Evolutionary conservation across 129 eudicot genomes (phyloP).

Genomic region (Logfia minima): DNA sequence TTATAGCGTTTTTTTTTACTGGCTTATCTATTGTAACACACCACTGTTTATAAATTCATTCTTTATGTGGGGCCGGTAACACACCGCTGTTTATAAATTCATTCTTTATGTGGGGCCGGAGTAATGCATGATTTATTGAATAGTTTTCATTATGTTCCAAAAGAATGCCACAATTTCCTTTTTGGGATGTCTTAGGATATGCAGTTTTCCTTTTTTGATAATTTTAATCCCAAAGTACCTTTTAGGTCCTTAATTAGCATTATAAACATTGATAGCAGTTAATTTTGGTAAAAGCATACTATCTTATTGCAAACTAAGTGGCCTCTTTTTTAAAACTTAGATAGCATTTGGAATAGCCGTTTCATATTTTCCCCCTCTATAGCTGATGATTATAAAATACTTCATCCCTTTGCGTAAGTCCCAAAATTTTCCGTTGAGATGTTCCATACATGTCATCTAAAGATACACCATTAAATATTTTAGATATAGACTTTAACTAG

Average conservation of each 20-base stretch:
- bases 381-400: background rate
- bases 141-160: background rate
- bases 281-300: background rate
- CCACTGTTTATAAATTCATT: too few relatives aligned
- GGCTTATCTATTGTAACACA: background rate
- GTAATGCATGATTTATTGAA: background rate
- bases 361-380: background rate
- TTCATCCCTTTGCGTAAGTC: background rate
- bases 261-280: background rate
- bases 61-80: background rate
- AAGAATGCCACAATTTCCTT: background rate
- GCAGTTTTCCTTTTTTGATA: background rate
- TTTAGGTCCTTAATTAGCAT: background rate
- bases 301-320: background rate
- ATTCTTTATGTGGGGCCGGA: background rate
- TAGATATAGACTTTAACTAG: background rate
- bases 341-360: background rate
- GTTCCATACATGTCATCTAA: background rate
- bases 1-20: constrained; percentile 1
- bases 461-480: too few relatives aligned
- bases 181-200: background rate
- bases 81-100: too few relatives aligned
- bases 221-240: background rate
- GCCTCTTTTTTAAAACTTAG: background rate
- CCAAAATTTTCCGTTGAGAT: background rate